Evolutionary conservation across 352 stramenopile species (phyloP), one percentile per base, ranked within the genome.

Genomic region (Phytophthora brassicae): DNA sequence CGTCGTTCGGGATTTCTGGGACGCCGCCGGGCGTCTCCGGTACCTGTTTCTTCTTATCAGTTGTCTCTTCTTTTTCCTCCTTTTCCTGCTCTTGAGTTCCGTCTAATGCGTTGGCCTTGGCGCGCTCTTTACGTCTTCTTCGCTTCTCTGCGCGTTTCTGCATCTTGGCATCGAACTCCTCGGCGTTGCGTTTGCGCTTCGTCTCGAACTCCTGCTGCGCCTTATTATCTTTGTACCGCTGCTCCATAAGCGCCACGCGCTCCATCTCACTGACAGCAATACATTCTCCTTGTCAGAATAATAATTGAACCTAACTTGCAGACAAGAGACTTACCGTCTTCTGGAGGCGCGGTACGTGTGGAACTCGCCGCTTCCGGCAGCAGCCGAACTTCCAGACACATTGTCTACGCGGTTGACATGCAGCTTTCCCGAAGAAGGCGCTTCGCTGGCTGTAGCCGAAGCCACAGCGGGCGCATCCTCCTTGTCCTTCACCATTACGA

Each of bases 281-380:
- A 6, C 14, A 31, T 11, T 23, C 9, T 39, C 2, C 13, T 3
- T 24, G 20, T 61, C 7, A 69, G 17, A 3, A 43, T 12, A 24
- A 9, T n/a, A 29, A 0, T 11, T 35, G 35, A 4, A 29, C 22
- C 1, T 13, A n/a, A 7, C 4, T 1, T 20, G 26, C 1, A 39
- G 36, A n/a, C 26, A 17, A n/a, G 6, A 24, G 3, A 6, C 22
- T 55, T 42, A 90, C 84, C 84, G 60, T 76, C 94, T 87, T 16
- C 96, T 81, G 0, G 93, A 75, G n/a, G 97, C 92, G 38, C 95
- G 90, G 66, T 99, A 99, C 64, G 97, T 93, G 84, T 99, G 96
- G 70, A 99, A 99, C 42, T 99, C 96, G 47, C 96, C 94, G 19
- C 89, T 98, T 6, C 95, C 94, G 13, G 96, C 95, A 41, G 96